Evolutionary conservation across 2,329 filamentous ascomycete genomes (phyloP).

Genomic region (Talaromyces sp.): DNA sequence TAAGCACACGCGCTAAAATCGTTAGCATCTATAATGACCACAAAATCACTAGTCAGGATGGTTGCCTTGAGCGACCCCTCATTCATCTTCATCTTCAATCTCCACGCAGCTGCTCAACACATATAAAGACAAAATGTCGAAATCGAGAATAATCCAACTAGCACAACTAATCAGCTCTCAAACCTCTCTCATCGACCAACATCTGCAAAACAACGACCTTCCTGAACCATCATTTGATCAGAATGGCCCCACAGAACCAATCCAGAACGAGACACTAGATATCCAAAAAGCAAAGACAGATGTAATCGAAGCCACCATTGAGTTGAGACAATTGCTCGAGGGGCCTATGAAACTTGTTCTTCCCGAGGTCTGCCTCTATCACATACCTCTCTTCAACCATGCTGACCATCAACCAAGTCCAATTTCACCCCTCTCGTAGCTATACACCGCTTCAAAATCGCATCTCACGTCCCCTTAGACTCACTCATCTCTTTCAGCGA

Average conservation of each 20-base stretch:
- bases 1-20: not conserved
- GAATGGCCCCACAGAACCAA: conserved; percentile 11
- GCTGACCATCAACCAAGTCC: not conserved
- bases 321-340: conserved; percentile 15
- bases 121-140: conserved; percentile 3
- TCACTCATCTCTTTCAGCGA: conserved; percentile 11
- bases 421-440: conserved; percentile 17
- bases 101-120: not conserved
- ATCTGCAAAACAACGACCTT: conserved; percentile 14
- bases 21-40: not conserved
- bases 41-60: not conserved
- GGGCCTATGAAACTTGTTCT: conserved; percentile 17
- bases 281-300: conserved; percentile 13
- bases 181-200: conserved; percentile 7
- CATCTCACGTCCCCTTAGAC: conserved; percentile 1
- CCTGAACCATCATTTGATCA: conserved; percentile 15
- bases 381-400: not conserved
- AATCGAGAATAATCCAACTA: conserved; percentile 16
- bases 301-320: conserved; percentile 14
- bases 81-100: not conserved
- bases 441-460: conserved; percentile 17
- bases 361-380: conserved; percentile 4
- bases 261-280: conserved; percentile 8
- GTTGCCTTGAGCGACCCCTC: not conserved
- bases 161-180: conserved; percentile 16